Evolutionary conservation across 495 filamentous ascomycete species (phyloP), one percentile per base, ranked within the genome.

Genomic region (Aspergillus ostianus): DNA sequence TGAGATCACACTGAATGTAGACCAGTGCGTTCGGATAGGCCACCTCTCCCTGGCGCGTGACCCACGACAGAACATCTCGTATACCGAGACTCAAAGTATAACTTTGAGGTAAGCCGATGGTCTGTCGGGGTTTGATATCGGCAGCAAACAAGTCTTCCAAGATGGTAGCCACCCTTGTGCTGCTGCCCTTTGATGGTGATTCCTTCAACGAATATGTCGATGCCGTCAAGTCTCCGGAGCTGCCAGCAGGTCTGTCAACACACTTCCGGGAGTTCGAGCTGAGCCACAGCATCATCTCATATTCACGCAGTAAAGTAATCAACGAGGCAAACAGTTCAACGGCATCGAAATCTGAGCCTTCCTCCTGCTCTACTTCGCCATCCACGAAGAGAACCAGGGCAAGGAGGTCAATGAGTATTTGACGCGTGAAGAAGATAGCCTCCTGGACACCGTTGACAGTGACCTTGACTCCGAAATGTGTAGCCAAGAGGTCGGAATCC

Each of bases 331-430:
- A 98, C 0, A 96, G 71, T 6, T 80, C 73, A 19, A 84, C 80
- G 21, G 88, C 81, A 61, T 92, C 84, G 58, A 93, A 88, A 15
- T 77, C 80, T 2, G 85, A 82, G 15, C 84, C 80, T 27, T 88
- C 85, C 29, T 84, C 82, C 63, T 83, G 81, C 51, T 93, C 84
- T 32, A 87, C 80, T 62, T 93, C 92, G 47, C 84, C 84, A 66
- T 90, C 88, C 70, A 97, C 84, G 62, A 97, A 90, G 18, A 92
- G 80, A 12, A 94, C 80, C 5, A 97, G 76, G n/a, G 92, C 77
- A 2, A 97, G 69, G n/a, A 97, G 82, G 68, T 91, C 88, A 50
- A 91, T 85, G 17, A 95, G 84, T 17, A 93, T 78, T 48, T 72
- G 73, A 36, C 83, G 81, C 62, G 83, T 84, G 58, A 88, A 85